Conservation (phyloP, 306 rosid species). For the Quercus aquifolioides region DNA sequence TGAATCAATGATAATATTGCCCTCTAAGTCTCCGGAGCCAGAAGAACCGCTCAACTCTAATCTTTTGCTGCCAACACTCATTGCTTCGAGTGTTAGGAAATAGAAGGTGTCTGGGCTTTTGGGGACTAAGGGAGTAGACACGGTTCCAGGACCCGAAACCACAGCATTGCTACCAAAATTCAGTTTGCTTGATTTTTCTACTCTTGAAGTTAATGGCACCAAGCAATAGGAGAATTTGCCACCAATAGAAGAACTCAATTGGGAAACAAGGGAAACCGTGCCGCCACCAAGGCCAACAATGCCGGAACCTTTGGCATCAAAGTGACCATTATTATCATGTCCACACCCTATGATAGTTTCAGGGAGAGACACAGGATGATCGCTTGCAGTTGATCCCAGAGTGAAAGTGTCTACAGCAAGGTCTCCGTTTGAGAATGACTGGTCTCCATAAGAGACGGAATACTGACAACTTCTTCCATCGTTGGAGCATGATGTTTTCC, state of each 20-base stretch:
- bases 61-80: conserved; percentile 19
- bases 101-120: conserved; percentile 9
- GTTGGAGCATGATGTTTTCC: background rate
- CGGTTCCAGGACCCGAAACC: background rate
- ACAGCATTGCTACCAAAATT: conserved; percentile 15
- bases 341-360: conserved; percentile 48
- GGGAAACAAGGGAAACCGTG: conserved; percentile 29
- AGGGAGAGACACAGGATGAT: conserved; percentile 10
- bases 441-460: conserved; percentile 17
- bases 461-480: conserved; percentile 16
- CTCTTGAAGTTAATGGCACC: conserved; percentile 1
- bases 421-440: conserved; percentile 23
- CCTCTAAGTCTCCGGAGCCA: background rate
- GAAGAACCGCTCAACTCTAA: background rate
- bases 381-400: conserved; percentile 23
- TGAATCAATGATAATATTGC: background rate
- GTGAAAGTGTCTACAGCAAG: conserved; percentile 44
- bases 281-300: conserved; percentile 58
- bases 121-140: conserved; percentile 24
- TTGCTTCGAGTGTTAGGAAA: conserved; percentile 13
- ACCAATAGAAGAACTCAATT: conserved; percentile 12
- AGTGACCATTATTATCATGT: background rate
- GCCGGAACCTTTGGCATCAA: conserved; percentile 16
- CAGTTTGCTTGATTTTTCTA: background rate
- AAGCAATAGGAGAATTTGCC: conserved; percentile 63